A percentile compares a stretch with the other conserved stretches of the same genome.
Evolutionary conservation across 441 rosid genomes (phyloP).

Genomic region (Erodium texanum): DNA sequence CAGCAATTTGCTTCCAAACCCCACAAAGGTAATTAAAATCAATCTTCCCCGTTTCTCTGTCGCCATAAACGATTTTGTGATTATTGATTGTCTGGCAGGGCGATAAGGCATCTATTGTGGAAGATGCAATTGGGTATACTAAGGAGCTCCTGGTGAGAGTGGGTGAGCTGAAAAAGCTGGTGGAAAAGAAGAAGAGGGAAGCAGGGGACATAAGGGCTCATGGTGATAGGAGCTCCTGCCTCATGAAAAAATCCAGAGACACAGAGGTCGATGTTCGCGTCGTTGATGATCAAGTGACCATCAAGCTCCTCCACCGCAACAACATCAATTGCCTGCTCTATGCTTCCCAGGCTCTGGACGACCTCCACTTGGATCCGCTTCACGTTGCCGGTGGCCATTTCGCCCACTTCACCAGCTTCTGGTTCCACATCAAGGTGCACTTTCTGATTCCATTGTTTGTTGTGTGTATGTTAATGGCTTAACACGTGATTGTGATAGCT

Average conservation of each 20-base stretch:
- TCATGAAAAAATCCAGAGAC: slow-evolving; percentile 72
- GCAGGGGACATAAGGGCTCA: too few species aligned
- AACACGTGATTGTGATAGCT: too few species aligned
- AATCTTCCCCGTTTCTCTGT: too few species aligned
- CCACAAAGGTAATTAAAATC: not conserved
- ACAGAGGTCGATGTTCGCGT: slow-evolving; percentile 79
- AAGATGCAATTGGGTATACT: not conserved
- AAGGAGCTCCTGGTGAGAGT: not conserved
- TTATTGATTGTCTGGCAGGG: not conserved
- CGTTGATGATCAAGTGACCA: slow-evolving; percentile 81
- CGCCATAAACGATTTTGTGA: too few species aligned
- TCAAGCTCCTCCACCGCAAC: slow-evolving; percentile 46
- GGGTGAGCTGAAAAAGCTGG: not conserved
- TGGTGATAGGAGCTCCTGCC: slow-evolving; percentile 38
- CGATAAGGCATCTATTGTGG: not conserved
- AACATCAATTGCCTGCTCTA: not conserved
- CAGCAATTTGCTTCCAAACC: not conserved
- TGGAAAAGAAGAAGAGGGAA: not conserved
- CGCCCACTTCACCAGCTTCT: not conserved
- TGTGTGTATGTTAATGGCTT: too few species aligned
- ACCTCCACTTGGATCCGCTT: not conserved
- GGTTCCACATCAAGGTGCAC: not conserved
- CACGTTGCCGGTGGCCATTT: not conserved
- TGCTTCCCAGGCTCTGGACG: not conserved
- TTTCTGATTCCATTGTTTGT: too few species aligned